A percentile compares a stretch with the other conserved stretches of the same genome.
Evolutionary conservation across 129 eudicot species (phyloP).

Genomic region (Artemisia annua): DNA sequence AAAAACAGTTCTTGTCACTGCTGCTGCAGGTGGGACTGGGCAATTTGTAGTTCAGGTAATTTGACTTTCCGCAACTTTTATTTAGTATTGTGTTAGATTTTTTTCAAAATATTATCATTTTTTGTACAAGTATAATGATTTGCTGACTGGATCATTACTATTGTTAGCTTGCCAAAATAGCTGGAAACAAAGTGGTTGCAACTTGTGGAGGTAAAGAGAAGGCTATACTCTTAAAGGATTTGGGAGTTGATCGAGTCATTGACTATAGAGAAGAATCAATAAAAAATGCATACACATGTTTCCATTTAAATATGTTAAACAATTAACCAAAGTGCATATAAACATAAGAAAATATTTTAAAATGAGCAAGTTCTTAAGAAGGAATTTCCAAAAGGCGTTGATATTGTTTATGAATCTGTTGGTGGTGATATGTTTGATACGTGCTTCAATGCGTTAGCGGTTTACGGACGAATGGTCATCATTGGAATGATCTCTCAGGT

Average conservation of each 20-base stretch:
- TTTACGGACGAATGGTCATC: conserved; percentile 77
- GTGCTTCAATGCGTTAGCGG: conserved; percentile 78
- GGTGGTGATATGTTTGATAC: conserved; percentile 89
- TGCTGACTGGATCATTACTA: conserved; percentile 5
- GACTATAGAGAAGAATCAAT: conserved; percentile 82
- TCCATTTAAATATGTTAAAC: background rate
- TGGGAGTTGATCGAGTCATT: conserved; percentile 93
- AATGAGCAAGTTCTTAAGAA: conserved; percentile 67
- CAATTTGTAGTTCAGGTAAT: conserved; percentile 99
- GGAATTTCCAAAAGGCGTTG: conserved; percentile 90
- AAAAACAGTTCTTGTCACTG: conserved; percentile 86
- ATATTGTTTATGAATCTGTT: conserved; percentile 86
- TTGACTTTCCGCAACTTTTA: background rate
- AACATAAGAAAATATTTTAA: background rate
- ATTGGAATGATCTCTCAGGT: conserved; percentile 99
- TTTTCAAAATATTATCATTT: conserved; percentile 5
- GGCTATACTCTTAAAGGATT: conserved; percentile 65
- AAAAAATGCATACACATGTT: conserved; percentile 47
- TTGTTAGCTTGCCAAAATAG: conserved; percentile 83
- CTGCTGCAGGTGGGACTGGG: conserved; percentile 99
- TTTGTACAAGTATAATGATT: conserved; percentile 12
- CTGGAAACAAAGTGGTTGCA: conserved; percentile 93
- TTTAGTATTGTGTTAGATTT: background rate
- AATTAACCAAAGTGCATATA: background rate
- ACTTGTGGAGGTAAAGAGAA: conserved; percentile 98